Evolutionary conservation across 2,329 filamentous ascomycete genomes (phyloP), one percentile per base, ranked within the genome.

Genomic region (Endothia cerciana): DNA sequence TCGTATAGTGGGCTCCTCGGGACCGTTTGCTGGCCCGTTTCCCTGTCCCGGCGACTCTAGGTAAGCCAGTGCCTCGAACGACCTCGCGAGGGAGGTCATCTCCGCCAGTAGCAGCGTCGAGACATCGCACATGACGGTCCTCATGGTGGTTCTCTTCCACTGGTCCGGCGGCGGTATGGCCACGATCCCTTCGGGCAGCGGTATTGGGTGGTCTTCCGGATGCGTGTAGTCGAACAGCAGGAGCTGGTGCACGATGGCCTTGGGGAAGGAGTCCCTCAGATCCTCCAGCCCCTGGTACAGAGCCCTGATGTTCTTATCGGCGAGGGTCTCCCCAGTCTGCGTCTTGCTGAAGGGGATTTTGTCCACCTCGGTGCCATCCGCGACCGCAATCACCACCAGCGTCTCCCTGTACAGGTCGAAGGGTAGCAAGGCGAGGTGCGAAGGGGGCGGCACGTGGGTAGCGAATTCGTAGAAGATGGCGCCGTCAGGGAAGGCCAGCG

Each of bases 341-440:
- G 85, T 79, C 72, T 84, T 85, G 76, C 80, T 84, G 69, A 87
- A 85, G 53, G 80, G 77, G 4, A 79, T 76, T 67, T 82, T 82
- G 66, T 82, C 79, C 33, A 92, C 82, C 76, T 96, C 92, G 49
- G 81, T 79, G 58, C 91, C 93, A 77, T 98, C 94, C 19, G 92
- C 91, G 66, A 98, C 83, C 3, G 92, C 94, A 69, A 99, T 86
- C 33, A 98, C 84, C 61, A 91, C 87, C 63, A 97, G 83, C 10
- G 93, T 91, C 76, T 97, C 92, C 72, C 94, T 87, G 76, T 92
- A 97, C 53, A 94, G 82, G 76, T 99, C 95, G 81, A 97, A 97
- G 0, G 95, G 94, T 45, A 91, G 91, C 49, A 97, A 80, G 25
- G 92, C 86, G 53, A 92, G 82, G 74, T 97, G 92, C 40, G 92